Base-by-base conservation (phyloP, 2,329 filamentous ascomycete species). In the Pleoardoris graminearum region DNA sequence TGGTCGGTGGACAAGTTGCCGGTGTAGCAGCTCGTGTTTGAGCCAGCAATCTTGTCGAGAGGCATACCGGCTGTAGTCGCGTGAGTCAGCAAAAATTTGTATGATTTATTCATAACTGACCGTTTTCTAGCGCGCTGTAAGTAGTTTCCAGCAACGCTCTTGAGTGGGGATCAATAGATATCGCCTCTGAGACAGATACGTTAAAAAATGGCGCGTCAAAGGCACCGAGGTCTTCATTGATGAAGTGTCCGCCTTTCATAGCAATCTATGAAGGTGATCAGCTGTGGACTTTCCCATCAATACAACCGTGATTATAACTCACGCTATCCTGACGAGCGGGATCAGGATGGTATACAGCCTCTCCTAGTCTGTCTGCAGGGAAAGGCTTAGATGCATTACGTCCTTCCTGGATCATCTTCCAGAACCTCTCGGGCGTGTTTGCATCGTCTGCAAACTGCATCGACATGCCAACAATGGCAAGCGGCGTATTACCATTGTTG, bases 121-220 rank as follows among this genome's bases (percentile, higher is more conserved):
- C 47, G 33, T 52, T 56, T 33, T 64, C 60, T 10, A 63, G 25
- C 12, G 59, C 57, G 22, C 54, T 43, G 21, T 59, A 64, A 16
- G 50, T 36, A 7, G 38, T 38, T 35, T 64, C 61, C 2, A 64
- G 49, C 4, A 58, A 43, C 11, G 47, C 14, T 10, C 60, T 39
- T 4, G 54, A 51, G 35, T 57, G 53, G 14, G 60, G 60, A 32
- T 64, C 60, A 17, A 59, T 57, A 21, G 21, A 7, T 7, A 23
- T n/a, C 8, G 53, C 53, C 33, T 55, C 50, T 8, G 29, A 11
- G 22, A 35, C 12, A 11, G 49, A 12, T 16, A 55, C 48, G 12
- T 42, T 48, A 35, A 55, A 55, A 43, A 55, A 55, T 7, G 53
- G 42, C 3, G 49, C 50, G 38, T 55, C 53, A 30, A 55, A 55